A percentile compares a stretch with the other conserved stretches of the same genome.
phyloP scores from a whole-genome alignment of 768 basidiomycete genomes.

The Sarcodon aspratus region DNA sequence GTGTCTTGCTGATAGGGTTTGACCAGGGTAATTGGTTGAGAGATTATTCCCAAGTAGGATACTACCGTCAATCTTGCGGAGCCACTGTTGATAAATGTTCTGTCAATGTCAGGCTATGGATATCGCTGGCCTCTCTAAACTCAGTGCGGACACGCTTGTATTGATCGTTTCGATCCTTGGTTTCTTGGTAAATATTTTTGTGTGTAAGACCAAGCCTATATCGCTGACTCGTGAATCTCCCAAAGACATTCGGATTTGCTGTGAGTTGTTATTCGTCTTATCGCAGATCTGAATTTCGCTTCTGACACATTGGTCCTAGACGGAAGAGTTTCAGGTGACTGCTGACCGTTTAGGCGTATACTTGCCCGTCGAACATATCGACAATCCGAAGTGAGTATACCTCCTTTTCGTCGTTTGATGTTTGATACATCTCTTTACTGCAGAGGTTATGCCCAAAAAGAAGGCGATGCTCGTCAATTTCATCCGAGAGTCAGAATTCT shows the following conservation, averaged over 20 bases:
- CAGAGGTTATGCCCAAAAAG: constrained; percentile 59
- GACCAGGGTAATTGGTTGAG: constrained; percentile 56
- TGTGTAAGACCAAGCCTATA: not conserved
- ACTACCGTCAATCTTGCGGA: not conserved
- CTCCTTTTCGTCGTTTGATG: not conserved
- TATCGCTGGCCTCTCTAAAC: constrained; percentile 56
- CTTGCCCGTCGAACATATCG: constrained; percentile 68
- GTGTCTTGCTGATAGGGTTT: not conserved
- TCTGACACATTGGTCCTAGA: constrained; percentile 49
- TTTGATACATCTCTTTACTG: not conserved
- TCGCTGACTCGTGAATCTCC: not conserved
- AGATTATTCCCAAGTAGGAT: constrained; percentile 50
- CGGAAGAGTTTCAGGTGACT: constrained; percentile 63
- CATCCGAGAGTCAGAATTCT: constrained; percentile 33
- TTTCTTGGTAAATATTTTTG: constrained; percentile 31
- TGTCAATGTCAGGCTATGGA: constrained; percentile 43
- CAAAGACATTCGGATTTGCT: not conserved
- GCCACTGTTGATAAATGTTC: constrained; percentile 1
- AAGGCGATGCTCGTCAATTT: constrained; percentile 59
- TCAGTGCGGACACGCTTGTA: constrained; percentile 52
- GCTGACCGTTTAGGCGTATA: constrained; percentile 67
- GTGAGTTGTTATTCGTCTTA: not conserved
- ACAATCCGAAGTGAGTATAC: constrained; percentile 52
- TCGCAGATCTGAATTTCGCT: not conserved
- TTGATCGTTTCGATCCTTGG: constrained; percentile 46